Conservation (phyloP, 768 basidiomycete genomes). For the Amanita rubescens region DNA sequence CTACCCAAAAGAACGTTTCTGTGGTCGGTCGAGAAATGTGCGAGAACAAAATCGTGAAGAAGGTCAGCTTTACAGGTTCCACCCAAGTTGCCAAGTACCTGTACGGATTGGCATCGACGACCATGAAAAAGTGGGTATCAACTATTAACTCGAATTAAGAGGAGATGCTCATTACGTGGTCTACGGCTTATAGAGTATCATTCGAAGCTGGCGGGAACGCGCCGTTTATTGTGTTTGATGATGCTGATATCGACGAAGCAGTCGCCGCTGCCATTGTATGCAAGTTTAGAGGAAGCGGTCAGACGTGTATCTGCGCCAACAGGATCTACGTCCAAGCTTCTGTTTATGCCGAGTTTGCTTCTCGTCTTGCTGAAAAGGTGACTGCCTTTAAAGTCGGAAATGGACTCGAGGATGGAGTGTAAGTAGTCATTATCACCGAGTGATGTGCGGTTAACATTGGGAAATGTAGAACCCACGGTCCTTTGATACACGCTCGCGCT, state of each 20-base stretch:
- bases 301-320: slow-evolving; percentile 87
- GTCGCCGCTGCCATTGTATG: slow-evolving; percentile 67
- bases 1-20: slow-evolving; percentile 74
- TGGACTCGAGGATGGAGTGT: slow-evolving; percentile 75
- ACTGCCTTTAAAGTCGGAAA: slow-evolving; percentile 81
- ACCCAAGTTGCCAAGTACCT: slow-evolving; percentile 74
- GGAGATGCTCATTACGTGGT: neutral
- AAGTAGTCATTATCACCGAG: slow-evolving; percentile 19
- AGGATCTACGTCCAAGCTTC: slow-evolving; percentile 88
- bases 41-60: slow-evolving; percentile 77
- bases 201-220: slow-evolving; percentile 93
- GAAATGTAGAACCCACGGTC: slow-evolving; percentile 75
- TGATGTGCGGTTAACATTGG: neutral
- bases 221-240: slow-evolving; percentile 95
- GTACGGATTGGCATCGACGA: slow-evolving; percentile 64
- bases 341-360: slow-evolving; percentile 89
- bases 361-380: slow-evolving; percentile 78
- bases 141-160: neutral
- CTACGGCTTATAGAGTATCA: slow-evolving; percentile 36
- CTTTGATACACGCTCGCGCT: slow-evolving; percentile 83
- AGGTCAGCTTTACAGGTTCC: slow-evolving; percentile 89
- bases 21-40: slow-evolving; percentile 95
- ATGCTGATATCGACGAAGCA: slow-evolving; percentile 89
- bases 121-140: slow-evolving; percentile 67
- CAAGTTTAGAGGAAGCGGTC: slow-evolving; percentile 79